phyloP scores from a whole-genome alignment of 805 yeast genomes.

The Starmerella khaoyaiensis region DNA sequence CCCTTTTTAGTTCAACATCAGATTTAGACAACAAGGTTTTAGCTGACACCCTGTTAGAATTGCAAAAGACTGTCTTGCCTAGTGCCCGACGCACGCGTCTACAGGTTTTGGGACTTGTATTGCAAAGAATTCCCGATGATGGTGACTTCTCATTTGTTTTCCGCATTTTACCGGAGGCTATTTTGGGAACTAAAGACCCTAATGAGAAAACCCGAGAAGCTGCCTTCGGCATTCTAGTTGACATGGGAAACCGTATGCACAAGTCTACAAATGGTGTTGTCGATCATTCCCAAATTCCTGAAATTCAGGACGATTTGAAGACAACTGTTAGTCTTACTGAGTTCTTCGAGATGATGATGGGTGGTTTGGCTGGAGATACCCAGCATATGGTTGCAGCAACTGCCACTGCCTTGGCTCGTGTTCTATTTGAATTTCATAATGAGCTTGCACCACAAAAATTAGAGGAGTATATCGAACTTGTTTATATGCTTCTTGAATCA shows the following conservation, averaged over 20 bases:
- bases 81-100: conserved; percentile 76
- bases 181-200: conserved; percentile 77
- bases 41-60: conserved; percentile 37
- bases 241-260: conserved; percentile 69
- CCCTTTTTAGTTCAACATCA: conserved; percentile 53
- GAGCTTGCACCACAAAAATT: conserved; percentile 46
- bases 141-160: conserved; percentile 65
- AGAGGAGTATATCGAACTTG: conserved; percentile 68
- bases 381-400: conserved; percentile 97
- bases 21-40: conserved; percentile 36
- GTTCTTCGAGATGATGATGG: conserved; percentile 84
- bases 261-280: conserved; percentile 43
- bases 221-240: conserved; percentile 60
- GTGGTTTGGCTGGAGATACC: conserved; percentile 87
- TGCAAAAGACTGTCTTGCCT: conserved; percentile 36
- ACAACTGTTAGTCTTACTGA: conserved; percentile 61
- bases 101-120: conserved; percentile 47
- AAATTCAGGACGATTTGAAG: conserved; percentile 51
- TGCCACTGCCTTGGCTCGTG: conserved; percentile 75
- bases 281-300: conserved; percentile 51
- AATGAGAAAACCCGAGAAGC: conserved; percentile 83
- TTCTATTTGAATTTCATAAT: conserved; percentile 73
- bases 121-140: conserved; percentile 48
- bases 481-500: conserved; percentile 80
- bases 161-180: conserved; percentile 69